Evolutionary conservation across 1,139 yeast species (phyloP).

Genomic region (Candida labiduridarum): DNA sequence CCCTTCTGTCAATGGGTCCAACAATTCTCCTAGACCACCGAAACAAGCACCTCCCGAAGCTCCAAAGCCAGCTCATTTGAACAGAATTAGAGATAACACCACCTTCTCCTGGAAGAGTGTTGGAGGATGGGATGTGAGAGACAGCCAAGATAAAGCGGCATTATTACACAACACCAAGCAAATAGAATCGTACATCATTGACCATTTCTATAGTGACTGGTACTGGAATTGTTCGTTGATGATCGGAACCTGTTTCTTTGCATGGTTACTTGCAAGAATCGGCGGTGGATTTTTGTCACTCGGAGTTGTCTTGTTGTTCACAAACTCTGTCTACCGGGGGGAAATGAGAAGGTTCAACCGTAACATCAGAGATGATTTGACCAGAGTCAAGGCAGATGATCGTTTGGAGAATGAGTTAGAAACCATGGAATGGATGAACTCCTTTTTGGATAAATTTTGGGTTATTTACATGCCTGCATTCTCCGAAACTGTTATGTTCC

Average conservation of each 20-base stretch:
- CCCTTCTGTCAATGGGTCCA: slow-evolving; percentile 5
- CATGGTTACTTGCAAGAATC: slow-evolving; percentile 61
- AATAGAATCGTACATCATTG: slow-evolving; percentile 62
- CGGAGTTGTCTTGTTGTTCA: slow-evolving; percentile 56
- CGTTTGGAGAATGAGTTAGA: slow-evolving; percentile 63
- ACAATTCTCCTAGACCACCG: slow-evolving; percentile 11
- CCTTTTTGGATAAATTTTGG: slow-evolving; percentile 79
- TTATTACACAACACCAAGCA: slow-evolving; percentile 28
- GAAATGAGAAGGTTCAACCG: slow-evolving; percentile 76
- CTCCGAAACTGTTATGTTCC: slow-evolving; percentile 71
- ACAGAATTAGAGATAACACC: slow-evolving; percentile 29
- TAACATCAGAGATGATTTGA: slow-evolving; percentile 72
- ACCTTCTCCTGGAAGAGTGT: slow-evolving; percentile 46
- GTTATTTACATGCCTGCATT: slow-evolving; percentile 84
- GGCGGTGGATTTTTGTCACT: slow-evolving; percentile 64
- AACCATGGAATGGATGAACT: slow-evolving; percentile 80
- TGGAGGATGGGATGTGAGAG: slow-evolving; percentile 41
- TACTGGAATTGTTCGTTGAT: slow-evolving; percentile 67
- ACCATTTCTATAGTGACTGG: slow-evolving; percentile 71
- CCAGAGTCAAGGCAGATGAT: slow-evolving; percentile 60
- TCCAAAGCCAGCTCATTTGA: slow-evolving; percentile 17
- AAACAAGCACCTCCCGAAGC: slow-evolving; percentile 8
- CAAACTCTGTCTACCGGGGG: slow-evolving; percentile 66
- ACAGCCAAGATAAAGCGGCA: slow-evolving; percentile 26
- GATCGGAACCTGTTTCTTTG: slow-evolving; percentile 70